Percentiles rank a stretch among this genome's conserved stretches.
Conservation (phyloP, 805 yeast species). For the Cyberlindnera saturnus region DNA sequence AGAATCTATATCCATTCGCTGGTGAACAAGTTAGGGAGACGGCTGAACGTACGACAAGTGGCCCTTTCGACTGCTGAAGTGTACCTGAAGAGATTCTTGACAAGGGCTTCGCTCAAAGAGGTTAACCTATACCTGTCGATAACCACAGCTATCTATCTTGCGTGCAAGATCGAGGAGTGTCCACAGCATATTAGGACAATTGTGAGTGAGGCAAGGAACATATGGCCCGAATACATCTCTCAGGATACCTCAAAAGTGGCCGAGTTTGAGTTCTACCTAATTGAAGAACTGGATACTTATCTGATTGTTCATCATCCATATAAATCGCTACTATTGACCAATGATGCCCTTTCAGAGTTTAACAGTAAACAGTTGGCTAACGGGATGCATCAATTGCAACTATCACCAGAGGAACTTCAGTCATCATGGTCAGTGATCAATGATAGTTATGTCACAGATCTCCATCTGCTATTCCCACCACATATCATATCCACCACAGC, state of each 20-base stretch:
- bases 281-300: conserved; percentile 78
- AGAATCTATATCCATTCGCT: conserved; percentile 75
- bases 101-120: conserved; percentile 69
- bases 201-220: conserved; percentile 73
- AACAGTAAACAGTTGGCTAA: conserved; percentile 2
- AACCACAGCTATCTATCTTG: conserved; percentile 80
- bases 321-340: conserved; percentile 50
- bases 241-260: conserved; percentile 88
- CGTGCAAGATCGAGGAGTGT: conserved; percentile 91
- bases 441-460: conserved; percentile 84
- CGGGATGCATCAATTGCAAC: conserved; percentile 17
- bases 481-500: conserved; percentile 81
- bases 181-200: conserved; percentile 89
- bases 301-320: conserved; percentile 75
- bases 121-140: conserved; percentile 75
- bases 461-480: conserved; percentile 80
- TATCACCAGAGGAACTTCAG: conserved; percentile 67
- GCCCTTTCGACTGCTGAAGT: conserved; percentile 88
- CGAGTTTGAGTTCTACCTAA: conserved; percentile 89
- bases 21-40: conserved; percentile 70
- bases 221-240: conserved; percentile 95
- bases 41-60: conserved; percentile 72
- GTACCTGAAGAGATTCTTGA: conserved; percentile 71
- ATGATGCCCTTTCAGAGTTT: conserved; percentile 25
- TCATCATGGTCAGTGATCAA: conserved; percentile 86